A percentile compares a stretch with the other conserved stretches of the same genome.
These are phyloP conservation scores for Zoysia pacifica DNA, from an alignment of 176 grass and related monocot species.

Conservation along the genomic window DNA sequence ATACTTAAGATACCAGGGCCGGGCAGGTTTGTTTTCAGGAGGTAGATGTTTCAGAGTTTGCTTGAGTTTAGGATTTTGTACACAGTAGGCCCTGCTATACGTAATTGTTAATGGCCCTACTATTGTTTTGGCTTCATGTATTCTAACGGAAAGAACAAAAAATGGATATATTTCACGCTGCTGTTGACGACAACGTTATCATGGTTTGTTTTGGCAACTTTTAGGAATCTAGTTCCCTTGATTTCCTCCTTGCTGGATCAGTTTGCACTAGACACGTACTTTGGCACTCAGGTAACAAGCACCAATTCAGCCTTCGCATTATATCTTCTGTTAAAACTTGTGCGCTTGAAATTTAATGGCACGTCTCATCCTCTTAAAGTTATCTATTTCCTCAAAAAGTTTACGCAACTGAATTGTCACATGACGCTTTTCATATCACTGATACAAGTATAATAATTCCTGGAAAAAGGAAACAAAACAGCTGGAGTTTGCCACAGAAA, in stretches of 20 bases:
- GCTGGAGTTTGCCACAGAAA: not conserved
- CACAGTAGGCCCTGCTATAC: slow-evolving; percentile 10
- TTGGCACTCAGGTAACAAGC: not conserved
- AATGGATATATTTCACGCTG: not conserved
- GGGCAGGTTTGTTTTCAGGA: slow-evolving; percentile 6
- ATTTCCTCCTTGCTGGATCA: not conserved
- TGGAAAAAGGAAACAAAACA: not conserved
- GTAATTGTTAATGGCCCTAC: not conserved
- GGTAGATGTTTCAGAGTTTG: slow-evolving; percentile 26
- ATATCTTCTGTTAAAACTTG: not conserved
- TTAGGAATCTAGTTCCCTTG: not conserved
- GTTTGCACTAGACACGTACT: not conserved
- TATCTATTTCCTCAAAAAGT: not conserved
- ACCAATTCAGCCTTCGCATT: not conserved
- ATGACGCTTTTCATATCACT: not conserved
- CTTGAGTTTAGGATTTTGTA: slow-evolving; percentile 15
- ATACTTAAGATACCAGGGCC: not conserved
- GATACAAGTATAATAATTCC: not conserved
- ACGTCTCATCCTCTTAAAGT: not conserved
- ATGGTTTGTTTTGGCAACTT: not conserved
- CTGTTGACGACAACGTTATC: not conserved
- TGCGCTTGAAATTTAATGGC: not conserved
- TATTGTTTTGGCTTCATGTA: not conserved
- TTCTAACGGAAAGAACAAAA: not conserved
- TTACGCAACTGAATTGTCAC: not conserved